Percentiles rank a stretch among this genome's conserved stretches.
Conservation (phyloP, 1,284 basidiomycete genomes). For the Sphagnurus paluster region DNA sequence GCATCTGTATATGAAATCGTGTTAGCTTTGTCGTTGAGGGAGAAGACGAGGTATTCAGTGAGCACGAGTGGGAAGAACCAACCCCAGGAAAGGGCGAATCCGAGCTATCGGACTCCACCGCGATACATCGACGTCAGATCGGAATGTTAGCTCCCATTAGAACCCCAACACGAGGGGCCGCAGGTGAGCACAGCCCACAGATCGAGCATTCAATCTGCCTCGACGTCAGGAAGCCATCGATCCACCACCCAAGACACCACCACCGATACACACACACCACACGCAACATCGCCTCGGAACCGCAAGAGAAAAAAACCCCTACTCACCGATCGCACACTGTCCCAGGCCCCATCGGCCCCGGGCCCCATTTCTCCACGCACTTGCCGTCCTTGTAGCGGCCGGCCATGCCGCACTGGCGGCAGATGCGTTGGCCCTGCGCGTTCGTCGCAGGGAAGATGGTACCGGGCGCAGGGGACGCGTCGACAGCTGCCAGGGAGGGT, state of each 20-base stretch:
- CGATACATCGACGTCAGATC: no score
- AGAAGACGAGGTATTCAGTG: not conserved
- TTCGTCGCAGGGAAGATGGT: slow-evolving; percentile 56
- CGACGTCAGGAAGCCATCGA: no score
- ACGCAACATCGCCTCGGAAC: slow-evolving; percentile 2
- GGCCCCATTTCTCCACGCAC: slow-evolving; percentile 86
- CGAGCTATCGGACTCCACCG: no score
- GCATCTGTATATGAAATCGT: slow-evolving; percentile 44
- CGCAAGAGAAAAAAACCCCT: slow-evolving; percentile 4
- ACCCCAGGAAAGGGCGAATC: no score
- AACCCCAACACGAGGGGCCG: no score
- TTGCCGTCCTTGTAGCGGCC: slow-evolving; percentile 78
- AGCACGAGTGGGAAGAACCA: not conserved
- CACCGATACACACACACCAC: not conserved
- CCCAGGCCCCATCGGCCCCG: slow-evolving; percentile 78
- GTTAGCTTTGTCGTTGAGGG: not conserved
- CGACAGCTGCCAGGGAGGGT: slow-evolving; percentile 14
- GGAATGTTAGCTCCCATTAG: no score
- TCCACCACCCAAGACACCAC: no score
- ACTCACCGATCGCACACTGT: slow-evolving; percentile 77
- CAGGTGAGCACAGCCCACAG: no score
- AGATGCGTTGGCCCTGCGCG: slow-evolving; percentile 66
- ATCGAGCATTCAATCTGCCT: no score
- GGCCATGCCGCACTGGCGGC: slow-evolving; percentile 67
- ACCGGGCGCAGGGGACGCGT: slow-evolving; percentile 23